Evolutionary conservation across 768 basidiomycete species (phyloP).

Genomic region (Trichaptum fuscoviolaceum): DNA sequence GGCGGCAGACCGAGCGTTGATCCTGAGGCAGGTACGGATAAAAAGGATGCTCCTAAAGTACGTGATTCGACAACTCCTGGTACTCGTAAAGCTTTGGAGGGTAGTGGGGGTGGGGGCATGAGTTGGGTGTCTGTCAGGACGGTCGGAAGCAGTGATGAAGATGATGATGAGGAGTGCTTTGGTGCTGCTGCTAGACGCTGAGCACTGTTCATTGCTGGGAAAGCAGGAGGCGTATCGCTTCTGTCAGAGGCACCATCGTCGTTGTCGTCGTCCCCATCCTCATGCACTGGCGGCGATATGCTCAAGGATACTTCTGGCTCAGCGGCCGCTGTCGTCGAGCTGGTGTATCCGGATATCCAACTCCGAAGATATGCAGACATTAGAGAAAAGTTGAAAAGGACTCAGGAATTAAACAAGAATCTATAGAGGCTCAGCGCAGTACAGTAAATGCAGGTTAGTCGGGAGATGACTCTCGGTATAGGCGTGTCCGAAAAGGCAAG

Average conservation of each 20-base stretch:
- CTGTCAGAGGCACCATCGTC: conserved; percentile 34
- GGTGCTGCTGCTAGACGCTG: conserved; percentile 43
- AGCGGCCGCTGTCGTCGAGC: conserved; percentile 13
- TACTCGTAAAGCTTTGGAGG: conserved; percentile 30
- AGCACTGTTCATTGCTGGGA: conserved; percentile 67
- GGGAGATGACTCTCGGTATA: neutral
- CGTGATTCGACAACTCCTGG: conserved; percentile 19
- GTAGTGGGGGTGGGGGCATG: conserved; percentile 42
- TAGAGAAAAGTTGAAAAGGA: neutral
- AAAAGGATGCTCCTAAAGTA: conserved; percentile 9
- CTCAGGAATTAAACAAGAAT: neutral
- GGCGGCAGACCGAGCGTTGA: conserved; percentile 48
- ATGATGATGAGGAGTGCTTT: conserved; percentile 13
- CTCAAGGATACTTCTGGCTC: conserved; percentile 30
- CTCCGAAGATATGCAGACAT: conserved; percentile 59
- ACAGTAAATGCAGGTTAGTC: neutral
- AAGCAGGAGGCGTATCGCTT: conserved; percentile 61
- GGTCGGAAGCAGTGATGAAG: conserved; percentile 26
- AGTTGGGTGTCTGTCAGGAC: conserved; percentile 51
- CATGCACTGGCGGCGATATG: conserved; percentile 36
- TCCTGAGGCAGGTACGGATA: conserved; percentile 25
- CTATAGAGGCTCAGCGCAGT: neutral
- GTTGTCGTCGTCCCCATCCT: conserved; percentile 17
- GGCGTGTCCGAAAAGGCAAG: neutral
- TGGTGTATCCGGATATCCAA: conserved; percentile 39